Evolutionary conservation across 306 rosid species (phyloP).

Genomic region (Lathyrus aphaca): DNA sequence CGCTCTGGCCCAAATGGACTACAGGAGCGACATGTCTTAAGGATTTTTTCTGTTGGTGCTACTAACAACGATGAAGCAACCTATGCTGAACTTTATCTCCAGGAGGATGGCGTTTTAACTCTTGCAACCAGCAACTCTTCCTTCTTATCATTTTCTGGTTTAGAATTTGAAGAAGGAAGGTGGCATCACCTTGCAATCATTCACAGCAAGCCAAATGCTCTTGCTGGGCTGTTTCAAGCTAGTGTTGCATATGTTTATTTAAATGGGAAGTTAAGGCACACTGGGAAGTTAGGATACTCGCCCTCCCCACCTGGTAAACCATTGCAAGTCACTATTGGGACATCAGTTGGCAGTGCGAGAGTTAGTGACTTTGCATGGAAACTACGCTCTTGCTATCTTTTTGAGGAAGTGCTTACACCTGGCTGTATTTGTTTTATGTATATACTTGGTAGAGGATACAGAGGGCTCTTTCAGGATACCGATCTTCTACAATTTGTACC

Average conservation of each 20-base stretch:
- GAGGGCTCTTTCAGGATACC: slow-evolving; percentile 97
- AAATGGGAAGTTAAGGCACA: slow-evolving; percentile 93
- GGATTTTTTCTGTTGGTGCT: slow-evolving; percentile 93
- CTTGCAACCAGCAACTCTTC: slow-evolving; percentile 93
- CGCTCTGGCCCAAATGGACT: slow-evolving; percentile 54
- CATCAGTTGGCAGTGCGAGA: slow-evolving; percentile 76
- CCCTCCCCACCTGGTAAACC: slow-evolving; percentile 92
- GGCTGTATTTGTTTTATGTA: slow-evolving; percentile 94
- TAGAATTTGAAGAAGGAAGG: slow-evolving; percentile 95
- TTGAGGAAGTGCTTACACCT: slow-evolving; percentile 94
- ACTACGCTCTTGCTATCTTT: slow-evolving; percentile 95
- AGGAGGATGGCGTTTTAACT: slow-evolving; percentile 94
- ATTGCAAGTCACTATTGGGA: slow-evolving; percentile 89
- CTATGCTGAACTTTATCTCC: slow-evolving; percentile 91
- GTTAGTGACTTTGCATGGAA: slow-evolving; percentile 87
- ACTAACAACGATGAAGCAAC: slow-evolving; percentile 67
- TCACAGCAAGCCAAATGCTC: slow-evolving; percentile 99
- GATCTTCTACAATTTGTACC: slow-evolving; percentile 96
- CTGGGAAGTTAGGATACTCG: slow-evolving; percentile 96
- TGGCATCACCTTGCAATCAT: slow-evolving; percentile 99
- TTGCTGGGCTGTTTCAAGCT: slow-evolving; percentile 98
- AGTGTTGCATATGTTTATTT: slow-evolving; percentile 96
- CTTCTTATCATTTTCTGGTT: slow-evolving; percentile 82
- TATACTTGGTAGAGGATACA: slow-evolving; percentile 97
- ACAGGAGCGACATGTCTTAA: slow-evolving; percentile 61